Conservation (phyloP, 805 yeast genomes). For the Metschnikowia aberdeeniae region DNA sequence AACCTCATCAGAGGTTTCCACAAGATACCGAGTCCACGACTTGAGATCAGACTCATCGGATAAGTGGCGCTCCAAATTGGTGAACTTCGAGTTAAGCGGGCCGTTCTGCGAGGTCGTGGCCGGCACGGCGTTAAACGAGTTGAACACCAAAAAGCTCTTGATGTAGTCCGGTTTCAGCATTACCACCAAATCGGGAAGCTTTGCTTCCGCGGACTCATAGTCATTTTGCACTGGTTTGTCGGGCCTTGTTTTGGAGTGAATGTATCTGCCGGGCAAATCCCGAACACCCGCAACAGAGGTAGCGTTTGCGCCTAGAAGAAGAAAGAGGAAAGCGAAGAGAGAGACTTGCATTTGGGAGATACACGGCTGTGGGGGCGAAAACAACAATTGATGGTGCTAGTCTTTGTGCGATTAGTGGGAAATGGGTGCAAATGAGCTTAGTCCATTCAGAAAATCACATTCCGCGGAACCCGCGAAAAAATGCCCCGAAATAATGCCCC, state of each 20-base stretch:
- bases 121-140: constrained; percentile 9
- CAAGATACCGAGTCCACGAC: constrained; percentile 24
- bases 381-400: no score
- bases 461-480: no score
- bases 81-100: constrained; percentile 23
- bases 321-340: not conserved
- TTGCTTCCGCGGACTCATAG: constrained; percentile 1
- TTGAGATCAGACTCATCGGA: constrained; percentile 23
- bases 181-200: constrained; percentile 9
- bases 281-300: constrained; percentile 11
- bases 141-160: constrained; percentile 21
- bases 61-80: constrained; percentile 24
- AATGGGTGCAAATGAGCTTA: no score
- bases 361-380: no score
- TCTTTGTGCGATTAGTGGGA: no score
- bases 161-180: constrained; percentile 23
- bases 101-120: constrained; percentile 9
- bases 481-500: no score
- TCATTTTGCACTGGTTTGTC: not conserved
- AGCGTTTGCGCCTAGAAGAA: constrained; percentile 7
- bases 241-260: constrained; percentile 6
- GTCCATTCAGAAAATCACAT: no score
- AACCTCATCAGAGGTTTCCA: constrained; percentile 14
- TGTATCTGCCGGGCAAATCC: constrained; percentile 12
- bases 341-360: no score